A percentile compares a stretch with the other conserved stretches of the same genome.
phyloP scores from a whole-genome alignment of 2,329 filamentous ascomycete genomes.

The Zasmidium cellare region DNA sequence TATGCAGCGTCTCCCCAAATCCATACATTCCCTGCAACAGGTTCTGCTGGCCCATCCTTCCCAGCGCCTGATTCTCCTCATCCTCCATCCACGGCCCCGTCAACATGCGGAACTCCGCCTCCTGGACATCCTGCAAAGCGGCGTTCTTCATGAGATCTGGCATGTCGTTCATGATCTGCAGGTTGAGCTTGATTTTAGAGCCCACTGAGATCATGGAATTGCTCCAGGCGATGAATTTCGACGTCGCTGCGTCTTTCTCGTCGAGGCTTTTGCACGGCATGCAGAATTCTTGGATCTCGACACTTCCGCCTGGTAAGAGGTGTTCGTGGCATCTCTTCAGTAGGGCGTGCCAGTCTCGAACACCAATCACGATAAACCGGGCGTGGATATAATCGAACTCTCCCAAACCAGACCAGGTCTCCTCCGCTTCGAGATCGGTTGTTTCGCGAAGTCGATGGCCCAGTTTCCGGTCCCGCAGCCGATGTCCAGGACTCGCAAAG shows the following conservation, averaged over 20 bases:
- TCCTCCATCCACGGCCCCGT: slow-evolving; percentile 5
- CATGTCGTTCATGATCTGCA: background rate
- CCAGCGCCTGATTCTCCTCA: background rate
- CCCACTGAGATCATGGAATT: background rate
- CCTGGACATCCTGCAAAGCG: background rate
- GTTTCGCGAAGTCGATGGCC: slow-evolving; percentile 2
- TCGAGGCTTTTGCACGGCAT: background rate
- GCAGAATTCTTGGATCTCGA: slow-evolving; percentile 1
- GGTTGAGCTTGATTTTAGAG: background rate
- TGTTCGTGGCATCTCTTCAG: background rate
- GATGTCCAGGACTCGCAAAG: slow-evolving; percentile 3
- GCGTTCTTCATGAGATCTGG: background rate
- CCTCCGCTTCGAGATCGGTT: background rate
- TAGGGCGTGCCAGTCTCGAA: background rate
- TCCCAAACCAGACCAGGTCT: background rate
- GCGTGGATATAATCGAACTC: slow-evolving; percentile 2
- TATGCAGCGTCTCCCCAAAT: background rate
- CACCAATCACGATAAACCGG: background rate
- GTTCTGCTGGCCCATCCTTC: slow-evolving; percentile 1
- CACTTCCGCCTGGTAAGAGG: background rate
- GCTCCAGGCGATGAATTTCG: background rate
- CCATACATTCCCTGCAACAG: background rate
- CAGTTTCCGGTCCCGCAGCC: slow-evolving; percentile 9
- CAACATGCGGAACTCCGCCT: background rate
- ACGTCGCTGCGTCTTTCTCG: background rate